Percentiles rank a stretch among this genome's conserved stretches.
phyloP scores from a whole-genome alignment of 2,329 filamentous ascomycete species.

The Aureobasidium leucospermi region DNA sequence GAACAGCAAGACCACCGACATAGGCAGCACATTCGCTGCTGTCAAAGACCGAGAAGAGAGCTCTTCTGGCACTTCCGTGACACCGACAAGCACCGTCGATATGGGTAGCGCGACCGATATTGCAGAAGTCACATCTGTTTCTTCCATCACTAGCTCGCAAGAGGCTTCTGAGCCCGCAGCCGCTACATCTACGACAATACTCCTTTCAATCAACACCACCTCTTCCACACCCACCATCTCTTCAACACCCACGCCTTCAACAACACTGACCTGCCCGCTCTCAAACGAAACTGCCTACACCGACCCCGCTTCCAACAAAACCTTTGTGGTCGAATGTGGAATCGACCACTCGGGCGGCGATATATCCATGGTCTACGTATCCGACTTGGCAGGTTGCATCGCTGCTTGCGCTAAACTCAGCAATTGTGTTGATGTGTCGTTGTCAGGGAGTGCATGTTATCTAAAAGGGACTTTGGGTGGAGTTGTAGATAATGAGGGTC shows the following conservation, averaged over 20 bases:
- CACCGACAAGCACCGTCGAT: background rate
- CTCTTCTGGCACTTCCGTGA: background rate
- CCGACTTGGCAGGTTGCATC: conserved; percentile 19
- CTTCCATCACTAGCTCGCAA: background rate
- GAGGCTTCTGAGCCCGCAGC: no score
- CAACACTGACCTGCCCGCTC: conserved; percentile 17
- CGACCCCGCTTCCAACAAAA: conserved; percentile 15
- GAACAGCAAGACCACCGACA: background rate
- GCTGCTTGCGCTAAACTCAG: conserved; percentile 18
- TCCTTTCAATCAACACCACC: background rate
- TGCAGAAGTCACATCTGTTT: background rate
- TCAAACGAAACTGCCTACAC: conserved; percentile 18
- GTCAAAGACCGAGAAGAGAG: background rate
- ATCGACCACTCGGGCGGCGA: conserved; percentile 25
- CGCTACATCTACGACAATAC: no score
- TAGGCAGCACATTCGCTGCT: background rate
- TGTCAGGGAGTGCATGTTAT: conserved; percentile 20
- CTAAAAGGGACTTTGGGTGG: conserved; percentile 17
- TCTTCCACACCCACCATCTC: background rate
- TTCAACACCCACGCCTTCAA: conserved; percentile 13
- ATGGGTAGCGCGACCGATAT: background rate
- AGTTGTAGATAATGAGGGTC: conserved; percentile 14
- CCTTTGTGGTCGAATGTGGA: conserved; percentile 25
- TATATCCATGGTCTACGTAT: conserved; percentile 16
- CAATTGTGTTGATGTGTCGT: conserved; percentile 21